Percentiles rank a stretch among this genome's conserved stretches.
These are phyloP conservation scores for Abrus precatorius DNA, from an alignment of 306 rosid genomes.

Conservation along the genomic window DNA sequence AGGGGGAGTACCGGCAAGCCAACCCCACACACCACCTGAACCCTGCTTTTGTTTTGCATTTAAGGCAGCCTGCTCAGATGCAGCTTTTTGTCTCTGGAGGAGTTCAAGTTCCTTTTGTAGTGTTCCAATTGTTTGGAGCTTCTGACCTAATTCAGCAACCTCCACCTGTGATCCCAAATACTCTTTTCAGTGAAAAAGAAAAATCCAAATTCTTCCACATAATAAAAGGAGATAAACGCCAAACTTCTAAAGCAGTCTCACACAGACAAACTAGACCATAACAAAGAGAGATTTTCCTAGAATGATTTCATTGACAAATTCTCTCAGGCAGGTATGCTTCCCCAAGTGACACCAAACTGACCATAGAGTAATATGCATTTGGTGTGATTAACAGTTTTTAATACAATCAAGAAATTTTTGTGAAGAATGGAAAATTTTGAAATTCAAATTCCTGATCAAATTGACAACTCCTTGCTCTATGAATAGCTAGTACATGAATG, in stretches of 20 bases:
- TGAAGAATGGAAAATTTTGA: conserved; percentile 15
- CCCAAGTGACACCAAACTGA: conserved; percentile 3
- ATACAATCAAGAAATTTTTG: conserved; percentile 1
- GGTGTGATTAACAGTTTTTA: background rate
- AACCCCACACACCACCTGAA: conserved; percentile 91
- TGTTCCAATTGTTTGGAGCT: conserved; percentile 83
- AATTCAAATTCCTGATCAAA: background rate
- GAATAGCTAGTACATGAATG: conserved; percentile 12
- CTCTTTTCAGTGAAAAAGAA: conserved; percentile 21
- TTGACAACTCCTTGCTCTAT: background rate
- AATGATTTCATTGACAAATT: conserved; percentile 13
- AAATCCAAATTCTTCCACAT: background rate
- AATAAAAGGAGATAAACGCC: background rate
- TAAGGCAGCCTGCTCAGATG: conserved; percentile 83
- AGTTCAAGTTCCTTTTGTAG: conserved; percentile 90
- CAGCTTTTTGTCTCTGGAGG: conserved; percentile 89
- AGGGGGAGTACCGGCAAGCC: conserved; percentile 84
- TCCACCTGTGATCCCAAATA: conserved; percentile 69
- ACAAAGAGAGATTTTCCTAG: conserved; percentile 4
- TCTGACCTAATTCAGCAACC: conserved; percentile 90
- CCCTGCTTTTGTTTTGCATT: conserved; percentile 73
- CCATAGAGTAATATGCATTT: background rate
- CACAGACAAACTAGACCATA: background rate
- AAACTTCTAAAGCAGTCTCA: background rate
- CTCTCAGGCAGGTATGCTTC: background rate